These are phyloP conservation scores for Nyctanthes arbortristis DNA, from an alignment of 257 asterid species.

Conservation along the genomic window DNA sequence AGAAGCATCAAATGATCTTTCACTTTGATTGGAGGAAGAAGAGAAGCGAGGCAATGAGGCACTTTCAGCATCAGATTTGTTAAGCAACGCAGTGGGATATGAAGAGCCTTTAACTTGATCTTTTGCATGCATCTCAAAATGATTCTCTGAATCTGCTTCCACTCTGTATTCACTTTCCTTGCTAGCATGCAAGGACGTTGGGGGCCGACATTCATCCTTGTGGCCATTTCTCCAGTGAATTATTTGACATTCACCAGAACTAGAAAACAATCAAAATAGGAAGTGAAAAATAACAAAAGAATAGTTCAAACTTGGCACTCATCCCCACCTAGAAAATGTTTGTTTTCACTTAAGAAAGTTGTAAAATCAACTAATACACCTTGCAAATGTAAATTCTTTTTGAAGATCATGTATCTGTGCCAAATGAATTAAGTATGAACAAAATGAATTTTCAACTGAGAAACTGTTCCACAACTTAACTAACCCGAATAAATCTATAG, in stretches of 20 bases:
- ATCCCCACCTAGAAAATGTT: neutral
- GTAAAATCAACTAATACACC: neutral
- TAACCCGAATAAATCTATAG: neutral
- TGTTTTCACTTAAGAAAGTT: neutral
- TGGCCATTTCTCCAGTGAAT: slow-evolving; percentile 98
- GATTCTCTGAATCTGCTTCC: slow-evolving; percentile 31
- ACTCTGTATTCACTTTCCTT: slow-evolving; percentile 28
- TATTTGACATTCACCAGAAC: slow-evolving; percentile 98
- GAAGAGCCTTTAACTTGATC: slow-evolving; percentile 28
- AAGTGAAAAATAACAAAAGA: slow-evolving; percentile 18
- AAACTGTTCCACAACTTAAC: neutral
- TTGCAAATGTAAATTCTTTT: neutral
- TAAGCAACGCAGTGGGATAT: slow-evolving; percentile 30
- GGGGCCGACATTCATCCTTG: slow-evolving; percentile 70
- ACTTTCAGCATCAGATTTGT: slow-evolving; percentile 39
- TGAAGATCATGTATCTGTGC: too few relatives aligned
- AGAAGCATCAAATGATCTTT: slow-evolving; percentile 38
- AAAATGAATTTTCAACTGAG: too few relatives aligned
- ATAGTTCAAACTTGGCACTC: neutral
- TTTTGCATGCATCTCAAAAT: slow-evolving; percentile 25
- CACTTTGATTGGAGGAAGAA: slow-evolving; percentile 41
- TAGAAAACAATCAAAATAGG: slow-evolving; percentile 32
- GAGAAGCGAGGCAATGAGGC: slow-evolving; percentile 36
- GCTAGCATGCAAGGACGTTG: slow-evolving; percentile 28
- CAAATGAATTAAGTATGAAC: too few relatives aligned